Base-by-base conservation (phyloP, 768 basidiomycete genomes). In the Leucocoprinus birnbaumii region DNA sequence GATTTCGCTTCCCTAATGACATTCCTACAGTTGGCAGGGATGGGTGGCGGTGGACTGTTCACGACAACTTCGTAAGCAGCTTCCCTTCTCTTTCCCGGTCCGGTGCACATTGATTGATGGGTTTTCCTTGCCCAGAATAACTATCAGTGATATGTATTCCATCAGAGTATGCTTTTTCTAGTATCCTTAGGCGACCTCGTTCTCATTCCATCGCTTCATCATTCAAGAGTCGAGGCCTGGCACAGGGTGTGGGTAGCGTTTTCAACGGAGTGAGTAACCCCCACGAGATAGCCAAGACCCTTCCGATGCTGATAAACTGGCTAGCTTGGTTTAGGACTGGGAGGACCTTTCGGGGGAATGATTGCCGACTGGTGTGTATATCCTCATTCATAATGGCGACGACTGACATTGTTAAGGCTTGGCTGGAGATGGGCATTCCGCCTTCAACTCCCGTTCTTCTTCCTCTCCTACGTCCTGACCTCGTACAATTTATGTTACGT, bases 351-450 rank as follows among this genome's bases (percentile, higher is more conserved):
- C 22, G 89, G 88, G 2, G 88, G 87, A 1, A 65, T 84, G 18
- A 78, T 91, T 19, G 85, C 79, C 3, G 89, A 90, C 62, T 75
- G 80, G 86, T 88, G 61, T 51, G 71, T 19, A n/a, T n/a, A n/a
- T n/a, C n/a, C n/a, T 46, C 34, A 40, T 26, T 51, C 3, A 22
- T 46, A 31, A 49, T 44, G 5, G 25, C 18, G 21, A 38, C 27
- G 34, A 52, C 57, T 14, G 31, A 21, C 22, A 57, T 24, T 45
- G 31, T 21, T 53, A 89, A n/a, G 89, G 69, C 67, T 89, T 35
- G 90, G 90, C 7, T 91, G 89, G 90, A 73, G 89, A 63, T 87
- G 83, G 81, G 89, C 90, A 1, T 91, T 92, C 69, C 72, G 91
- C 1, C 68, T 87, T 37, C 90, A 91, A 62, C 66, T 86, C 19